phyloP scores from a whole-genome alignment of 2,329 filamentous ascomycete species.

The Colletotrichum neosansevieriae region DNA sequence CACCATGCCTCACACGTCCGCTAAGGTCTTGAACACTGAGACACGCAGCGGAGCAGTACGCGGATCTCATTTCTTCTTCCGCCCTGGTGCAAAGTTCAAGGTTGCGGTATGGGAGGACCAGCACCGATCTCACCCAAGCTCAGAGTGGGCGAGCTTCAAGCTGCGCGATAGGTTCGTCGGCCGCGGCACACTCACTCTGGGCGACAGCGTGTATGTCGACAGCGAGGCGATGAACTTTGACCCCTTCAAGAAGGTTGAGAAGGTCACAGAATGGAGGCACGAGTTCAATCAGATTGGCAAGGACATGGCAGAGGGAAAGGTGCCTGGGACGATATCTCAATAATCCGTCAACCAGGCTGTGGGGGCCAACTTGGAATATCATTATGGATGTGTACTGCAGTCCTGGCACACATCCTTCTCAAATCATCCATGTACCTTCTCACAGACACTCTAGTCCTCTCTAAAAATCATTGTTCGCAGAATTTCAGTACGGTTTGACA shows the following conservation, averaged over 20 bases:
- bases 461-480: not conserved
- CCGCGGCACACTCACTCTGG: conserved; percentile 43
- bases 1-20: not conserved
- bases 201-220: conserved; percentile 47
- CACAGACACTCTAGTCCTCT: not conserved
- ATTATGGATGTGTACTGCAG: too few relatives aligned
- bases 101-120: conserved; percentile 48
- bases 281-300: conserved; percentile 48
- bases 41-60: conserved; percentile 41
- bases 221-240: conserved; percentile 50
- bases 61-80: conserved; percentile 49
- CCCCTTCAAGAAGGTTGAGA: conserved; percentile 48
- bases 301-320: not conserved
- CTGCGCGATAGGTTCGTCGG: conserved; percentile 40
- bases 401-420: too few relatives aligned
- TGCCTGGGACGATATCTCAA: not conserved
- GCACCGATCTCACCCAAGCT: conserved; percentile 37
- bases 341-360: too few relatives aligned
- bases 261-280: conserved; percentile 46
- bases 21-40: conserved; percentile 39
- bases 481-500: not conserved
- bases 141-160: conserved; percentile 38
- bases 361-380: too few relatives aligned
- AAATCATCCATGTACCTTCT: not conserved
- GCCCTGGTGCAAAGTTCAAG: conserved; percentile 44